Evolutionary conservation across 495 filamentous ascomycete genomes (phyloP).

Genomic region (Aspergillus kassunensis): DNA sequence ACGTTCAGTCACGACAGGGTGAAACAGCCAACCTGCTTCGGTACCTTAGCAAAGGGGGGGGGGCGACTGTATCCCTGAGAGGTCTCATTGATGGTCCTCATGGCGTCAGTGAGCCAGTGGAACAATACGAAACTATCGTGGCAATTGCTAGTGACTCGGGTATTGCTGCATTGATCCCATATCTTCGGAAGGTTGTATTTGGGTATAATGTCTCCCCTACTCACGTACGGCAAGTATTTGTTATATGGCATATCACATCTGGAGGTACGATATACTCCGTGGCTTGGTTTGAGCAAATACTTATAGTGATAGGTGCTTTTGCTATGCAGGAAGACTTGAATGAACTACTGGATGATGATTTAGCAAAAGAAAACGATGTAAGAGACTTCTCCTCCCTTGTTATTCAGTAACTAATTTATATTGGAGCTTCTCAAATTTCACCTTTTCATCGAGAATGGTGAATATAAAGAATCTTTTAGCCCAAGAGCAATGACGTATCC

Average conservation of each 20-base stretch:
- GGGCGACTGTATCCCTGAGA: slow-evolving; percentile 14
- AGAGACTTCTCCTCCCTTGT: too few relatives aligned
- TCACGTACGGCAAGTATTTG: slow-evolving; percentile 21
- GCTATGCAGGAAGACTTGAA: slow-evolving; percentile 10
- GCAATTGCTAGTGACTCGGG: slow-evolving; percentile 25
- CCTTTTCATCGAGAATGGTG: too few relatives aligned
- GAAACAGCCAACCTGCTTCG: slow-evolving; percentile 12
- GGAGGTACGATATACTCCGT: slow-evolving; percentile 5
- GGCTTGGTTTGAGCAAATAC: too few relatives aligned
- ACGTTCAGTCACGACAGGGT: slow-evolving; percentile 19
- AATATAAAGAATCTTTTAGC: too few relatives aligned
- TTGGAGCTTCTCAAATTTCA: too few relatives aligned
- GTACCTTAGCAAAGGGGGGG: neutral
- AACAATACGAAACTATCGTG: slow-evolving; percentile 27
- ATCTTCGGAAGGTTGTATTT: slow-evolving; percentile 29
- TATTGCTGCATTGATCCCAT: slow-evolving; percentile 24
- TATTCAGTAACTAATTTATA: too few relatives aligned
- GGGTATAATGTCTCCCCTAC: slow-evolving; percentile 25
- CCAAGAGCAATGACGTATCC: too few relatives aligned
- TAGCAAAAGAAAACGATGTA: slow-evolving; percentile 11
- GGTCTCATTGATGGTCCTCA: slow-evolving; percentile 29
- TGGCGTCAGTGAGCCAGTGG: slow-evolving; percentile 18
- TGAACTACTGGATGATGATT: slow-evolving; percentile 22
- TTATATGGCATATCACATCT: slow-evolving; percentile 32
- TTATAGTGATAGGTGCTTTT: too few relatives aligned